phyloP scores from a whole-genome alignment of 192 early-diverging fungal genomes.

The Backusella australiensis region DNA sequence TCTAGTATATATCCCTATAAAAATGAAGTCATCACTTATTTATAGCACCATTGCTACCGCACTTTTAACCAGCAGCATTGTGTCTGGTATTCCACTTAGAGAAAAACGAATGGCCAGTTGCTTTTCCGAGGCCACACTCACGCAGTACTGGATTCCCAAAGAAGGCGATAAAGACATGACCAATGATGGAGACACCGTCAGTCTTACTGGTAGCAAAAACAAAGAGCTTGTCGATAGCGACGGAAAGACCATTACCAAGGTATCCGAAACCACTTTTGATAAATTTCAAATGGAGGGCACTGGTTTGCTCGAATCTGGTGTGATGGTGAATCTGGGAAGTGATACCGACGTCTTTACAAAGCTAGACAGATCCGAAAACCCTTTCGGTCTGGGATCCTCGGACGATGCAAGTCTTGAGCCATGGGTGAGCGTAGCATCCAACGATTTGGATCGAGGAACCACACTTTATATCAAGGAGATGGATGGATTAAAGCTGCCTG shows the following conservation, averaged over 20 bases:
- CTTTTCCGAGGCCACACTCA: neutral
- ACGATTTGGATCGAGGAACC: slow-evolving; percentile 34
- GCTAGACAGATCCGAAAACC: slow-evolving; percentile 22
- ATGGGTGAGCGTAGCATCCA: slow-evolving; percentile 38
- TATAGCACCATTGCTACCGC: neutral
- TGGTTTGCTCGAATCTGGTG: slow-evolving; percentile 28
- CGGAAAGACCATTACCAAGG: slow-evolving; percentile 30
- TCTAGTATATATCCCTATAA: neutral
- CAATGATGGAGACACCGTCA: slow-evolving; percentile 30
- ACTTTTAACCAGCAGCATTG: neutral
- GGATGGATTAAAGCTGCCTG: slow-evolving; percentile 28
- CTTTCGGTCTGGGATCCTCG: slow-evolving; percentile 23
- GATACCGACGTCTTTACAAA: slow-evolving; percentile 3
- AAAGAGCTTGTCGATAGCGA: neutral
- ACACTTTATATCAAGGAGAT: slow-evolving; percentile 34
- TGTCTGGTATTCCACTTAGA: neutral
- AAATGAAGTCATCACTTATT: neutral
- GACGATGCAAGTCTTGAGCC: slow-evolving; percentile 28
- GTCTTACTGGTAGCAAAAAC: slow-evolving; percentile 19
- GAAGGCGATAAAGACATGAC: slow-evolving; percentile 37
- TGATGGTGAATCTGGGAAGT: slow-evolving; percentile 26
- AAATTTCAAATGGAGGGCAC: slow-evolving; percentile 44
- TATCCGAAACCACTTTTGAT: slow-evolving; percentile 27
- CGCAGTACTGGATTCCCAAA: slow-evolving; percentile 40
- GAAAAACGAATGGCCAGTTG: neutral